These are phyloP conservation scores for Erodium maritimum DNA, from an alignment of 345 rosid species.

Conservation along the genomic window DNA sequence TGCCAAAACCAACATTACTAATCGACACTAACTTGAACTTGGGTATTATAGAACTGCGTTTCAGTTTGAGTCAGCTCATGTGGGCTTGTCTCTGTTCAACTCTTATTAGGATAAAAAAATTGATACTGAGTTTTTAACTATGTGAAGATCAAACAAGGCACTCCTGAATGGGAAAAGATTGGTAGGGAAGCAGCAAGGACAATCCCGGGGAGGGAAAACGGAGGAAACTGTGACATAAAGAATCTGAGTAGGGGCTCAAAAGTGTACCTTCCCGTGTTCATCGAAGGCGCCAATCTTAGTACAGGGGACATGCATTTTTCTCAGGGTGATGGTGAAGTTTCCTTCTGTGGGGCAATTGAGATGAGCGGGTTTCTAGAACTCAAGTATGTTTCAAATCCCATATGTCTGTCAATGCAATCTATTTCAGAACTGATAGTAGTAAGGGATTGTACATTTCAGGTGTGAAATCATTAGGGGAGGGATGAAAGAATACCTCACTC, in stretches of 20 bases:
- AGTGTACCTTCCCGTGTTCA: conserved; percentile 73
- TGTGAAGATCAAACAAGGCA: conserved; percentile 46
- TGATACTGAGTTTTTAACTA: neutral
- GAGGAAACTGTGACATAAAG: conserved; percentile 92
- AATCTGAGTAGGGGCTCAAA: conserved; percentile 83
- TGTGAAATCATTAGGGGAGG: conserved; percentile 78
- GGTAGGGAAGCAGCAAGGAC: conserved; percentile 74
- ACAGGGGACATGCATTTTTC: conserved; percentile 97
- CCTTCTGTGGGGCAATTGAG: conserved; percentile 93
- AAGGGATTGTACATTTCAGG: too few species aligned
- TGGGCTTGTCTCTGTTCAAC: too few species aligned
- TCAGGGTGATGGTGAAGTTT: conserved; percentile 89
- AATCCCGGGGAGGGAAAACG: conserved; percentile 86
- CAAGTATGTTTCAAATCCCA: conserved; percentile 32
- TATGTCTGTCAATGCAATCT: too few species aligned
- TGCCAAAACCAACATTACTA: too few species aligned
- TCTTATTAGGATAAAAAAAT: neutral
- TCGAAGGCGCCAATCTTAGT: conserved; percentile 85
- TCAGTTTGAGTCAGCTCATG: too few species aligned
- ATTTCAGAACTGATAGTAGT: too few species aligned
- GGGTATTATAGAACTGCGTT: too few species aligned
- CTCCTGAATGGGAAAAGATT: conserved; percentile 70
- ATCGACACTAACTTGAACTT: too few species aligned
- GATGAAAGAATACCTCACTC: conserved; percentile 88
- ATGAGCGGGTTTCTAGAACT: conserved; percentile 88